Evolutionary conservation across 306 rosid species (phyloP), one percentile per base, ranked within the genome.

Genomic region (Castanea crenata): DNA sequence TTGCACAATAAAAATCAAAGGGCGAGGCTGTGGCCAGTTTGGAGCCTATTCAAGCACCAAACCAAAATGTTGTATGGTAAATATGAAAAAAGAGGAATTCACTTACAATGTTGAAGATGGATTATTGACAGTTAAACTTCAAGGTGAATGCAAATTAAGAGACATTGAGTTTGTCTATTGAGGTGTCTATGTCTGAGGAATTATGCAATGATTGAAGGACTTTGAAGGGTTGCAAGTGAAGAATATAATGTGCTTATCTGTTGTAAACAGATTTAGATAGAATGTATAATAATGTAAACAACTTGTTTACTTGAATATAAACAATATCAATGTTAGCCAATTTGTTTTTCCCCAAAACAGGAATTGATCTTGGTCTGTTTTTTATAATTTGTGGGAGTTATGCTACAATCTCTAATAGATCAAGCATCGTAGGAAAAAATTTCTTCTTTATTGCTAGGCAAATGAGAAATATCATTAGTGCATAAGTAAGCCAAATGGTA

Each of bases 41-140:
- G 97, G 97, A 78, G 93, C 81, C 2, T 90, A 87, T 82, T 90
- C 89, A 38, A 90, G 87, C 73, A 27, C 64, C 5, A 82, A 84
- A n/a, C 97, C 97, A 0, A 87, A 76, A 52, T 71, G 69, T 25
- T 92, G 97, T 51, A 23, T 76, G 12, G 86, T 90, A 70, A 89
- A 82, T 69, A 81, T 23, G 89, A 86, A 88, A 29, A 90, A 88
- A 71, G 85, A 81, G 71, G 86, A 87, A 32, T 88, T 90, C 78
- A 77, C 21, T n/a, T 90, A 88, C 77, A 83, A 73, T 23, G 55
- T 58, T 79, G 89, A 86, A 74, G 84, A 85, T 79, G 89, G 89
- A 63, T 70, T 88, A 9, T 21, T 92, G 81, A 78, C 64, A 32
- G 67, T 90, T 5, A 78, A 82, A 54, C 84, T 92, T 79, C 88